Conservation (phyloP, 352 stramenopile genomes). For the Phytophthora palmivora region DNA sequence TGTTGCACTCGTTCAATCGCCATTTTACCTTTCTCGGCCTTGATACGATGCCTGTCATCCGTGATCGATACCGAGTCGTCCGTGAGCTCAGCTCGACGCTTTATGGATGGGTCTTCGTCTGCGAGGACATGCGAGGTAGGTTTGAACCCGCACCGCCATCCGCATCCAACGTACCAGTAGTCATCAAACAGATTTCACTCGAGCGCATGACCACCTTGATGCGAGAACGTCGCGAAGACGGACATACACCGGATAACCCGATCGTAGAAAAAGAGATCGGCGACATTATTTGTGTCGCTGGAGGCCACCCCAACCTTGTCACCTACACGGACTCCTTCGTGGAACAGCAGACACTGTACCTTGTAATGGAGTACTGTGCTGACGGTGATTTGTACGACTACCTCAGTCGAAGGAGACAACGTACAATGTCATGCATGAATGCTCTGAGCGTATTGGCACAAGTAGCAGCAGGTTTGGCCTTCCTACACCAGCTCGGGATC, state of each 20-base stretch:
- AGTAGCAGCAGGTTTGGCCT: conserved; percentile 25
- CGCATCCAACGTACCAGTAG: conserved; percentile 19
- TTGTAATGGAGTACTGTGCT: conserved; percentile 45
- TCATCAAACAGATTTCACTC: conserved; percentile 53
- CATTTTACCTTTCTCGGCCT: conserved; percentile 8
- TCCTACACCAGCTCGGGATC: conserved; percentile 32
- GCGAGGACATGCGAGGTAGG: conserved; percentile 35
- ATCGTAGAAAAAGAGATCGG: conserved; percentile 44
- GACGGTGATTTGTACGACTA: conserved; percentile 42
- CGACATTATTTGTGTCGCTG: conserved; percentile 29
- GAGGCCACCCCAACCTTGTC: conserved; percentile 50
- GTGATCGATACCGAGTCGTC: conserved; percentile 33
- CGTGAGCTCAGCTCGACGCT: conserved; percentile 47
- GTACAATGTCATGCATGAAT: conserved; percentile 16
- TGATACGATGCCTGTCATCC: conserved; percentile 22
- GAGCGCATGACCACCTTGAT: conserved; percentile 32
- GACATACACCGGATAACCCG: conserved; percentile 40
- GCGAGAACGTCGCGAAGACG: conserved; percentile 4
- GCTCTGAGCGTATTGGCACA: conserved; percentile 38
- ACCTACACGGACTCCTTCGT: conserved; percentile 49
- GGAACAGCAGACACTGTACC: conserved; percentile 46
- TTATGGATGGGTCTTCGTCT: conserved; percentile 54
- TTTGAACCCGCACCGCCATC: conserved; percentile 1
- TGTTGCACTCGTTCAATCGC: not conserved
- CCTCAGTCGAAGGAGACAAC: conserved; percentile 11